Conservation (phyloP, 129 eudicot genomes). For the sunflower (Helianthus annuus) region HanXRQr2.0-SUNRISE NC_035436.2:206934063-206934562, state of each 20-base stretch:
- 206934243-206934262: conserved; percentile 22
- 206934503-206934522: conserved; percentile 55
- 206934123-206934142: conserved; percentile 87
- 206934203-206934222: conserved; percentile 77
- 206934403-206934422: conserved; percentile 30
- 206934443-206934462: conserved; percentile 71
- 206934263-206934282: conserved; percentile 26
- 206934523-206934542: conserved; percentile 76
- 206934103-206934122: conserved; percentile 77
- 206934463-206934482: conserved; percentile 27
- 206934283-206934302: conserved; percentile 24
- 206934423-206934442: conserved; percentile 58
- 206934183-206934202: conserved; percentile 98
- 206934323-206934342: conserved; percentile 17
- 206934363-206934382: conserved; percentile 49
- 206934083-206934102: conserved; percentile 45
- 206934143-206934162: conserved; percentile 96
- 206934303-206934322: conserved; percentile 31
- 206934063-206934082: conserved; percentile 29
- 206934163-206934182: conserved; percentile 96
- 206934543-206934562: conserved; percentile 45
- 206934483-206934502: conserved; percentile 41
- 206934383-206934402: conserved; percentile 73
- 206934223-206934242: conserved; percentile 37
- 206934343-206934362: conserved; percentile 21